Conservation (phyloP, 177 flowering plant genomes). For the Tripterygium wilfordii region DNA sequence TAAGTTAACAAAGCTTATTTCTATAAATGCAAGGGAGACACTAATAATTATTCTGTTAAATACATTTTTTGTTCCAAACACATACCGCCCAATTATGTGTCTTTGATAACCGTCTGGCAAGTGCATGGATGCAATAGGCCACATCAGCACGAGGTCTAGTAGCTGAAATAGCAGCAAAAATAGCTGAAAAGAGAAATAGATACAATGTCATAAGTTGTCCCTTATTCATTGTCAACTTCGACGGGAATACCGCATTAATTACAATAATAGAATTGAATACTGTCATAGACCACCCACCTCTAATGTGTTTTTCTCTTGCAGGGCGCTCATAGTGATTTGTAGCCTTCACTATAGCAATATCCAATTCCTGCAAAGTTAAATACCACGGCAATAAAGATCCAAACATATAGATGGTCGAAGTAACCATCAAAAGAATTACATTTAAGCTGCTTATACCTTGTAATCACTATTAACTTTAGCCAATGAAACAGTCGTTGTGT, state of each 20-base stretch:
- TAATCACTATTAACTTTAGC: slow-evolving; percentile 96
- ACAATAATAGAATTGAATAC: slow-evolving; percentile 2
- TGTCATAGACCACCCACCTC: slow-evolving; percentile 37
- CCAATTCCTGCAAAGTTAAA: slow-evolving; percentile 67
- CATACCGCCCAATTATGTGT: slow-evolving; percentile 97
- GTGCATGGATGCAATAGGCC: slow-evolving; percentile 90
- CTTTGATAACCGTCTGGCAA: slow-evolving; percentile 73
- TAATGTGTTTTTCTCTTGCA: slow-evolving; percentile 84
- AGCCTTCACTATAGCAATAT: slow-evolving; percentile 86
- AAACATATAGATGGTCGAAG: neutral
- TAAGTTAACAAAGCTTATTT: too few relatives aligned
- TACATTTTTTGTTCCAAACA: too few relatives aligned
- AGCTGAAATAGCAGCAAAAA: slow-evolving; percentile 76
- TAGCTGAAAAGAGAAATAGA: slow-evolving; percentile 45
- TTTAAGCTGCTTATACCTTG: slow-evolving; percentile 47
- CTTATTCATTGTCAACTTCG: neutral
- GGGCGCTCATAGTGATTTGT: slow-evolving; percentile 93
- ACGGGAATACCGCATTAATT: neutral
- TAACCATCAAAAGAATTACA: neutral
- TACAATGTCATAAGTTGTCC: neutral
- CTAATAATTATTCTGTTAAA: too few relatives aligned
- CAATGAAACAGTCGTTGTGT: slow-evolving; percentile 84
- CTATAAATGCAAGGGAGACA: too few relatives aligned
- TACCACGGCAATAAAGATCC: neutral
- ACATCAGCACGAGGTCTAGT: slow-evolving; percentile 90